A percentile compares a stretch with the other conserved stretches of the same genome.
Conservation (phyloP, 1,139 yeast species). For the Maudiozyma humilis region DNA sequence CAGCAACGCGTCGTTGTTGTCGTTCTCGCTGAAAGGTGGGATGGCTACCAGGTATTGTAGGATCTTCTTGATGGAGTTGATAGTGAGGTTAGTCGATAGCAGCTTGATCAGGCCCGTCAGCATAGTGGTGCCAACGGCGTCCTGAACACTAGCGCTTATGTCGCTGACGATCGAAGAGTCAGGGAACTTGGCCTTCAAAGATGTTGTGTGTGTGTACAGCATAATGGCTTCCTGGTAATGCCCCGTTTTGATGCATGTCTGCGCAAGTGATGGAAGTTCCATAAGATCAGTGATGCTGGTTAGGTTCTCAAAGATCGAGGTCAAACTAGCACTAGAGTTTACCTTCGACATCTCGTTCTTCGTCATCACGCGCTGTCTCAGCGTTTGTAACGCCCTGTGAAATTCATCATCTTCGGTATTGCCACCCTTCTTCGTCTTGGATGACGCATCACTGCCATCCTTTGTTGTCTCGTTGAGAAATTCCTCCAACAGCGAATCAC, state of each 20-base stretch:
- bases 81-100: conserved; percentile 67
- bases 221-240: conserved; percentile 77
- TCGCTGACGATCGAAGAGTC: conserved; percentile 47
- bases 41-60: conserved; percentile 66
- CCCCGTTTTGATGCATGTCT: conserved; percentile 78
- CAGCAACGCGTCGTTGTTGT: conserved; percentile 30
- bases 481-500: conserved; percentile 10
- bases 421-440: not conserved
- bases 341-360: not conserved
- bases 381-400: conserved; percentile 26
- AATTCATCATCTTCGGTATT: conserved; percentile 27
- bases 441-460: conserved; percentile 7
- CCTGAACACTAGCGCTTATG: conserved; percentile 47
- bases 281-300: conserved; percentile 69
- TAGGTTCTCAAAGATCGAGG: conserved; percentile 50
- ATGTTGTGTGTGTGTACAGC: conserved; percentile 47
- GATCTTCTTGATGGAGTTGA: conserved; percentile 68
- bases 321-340: conserved; percentile 25
- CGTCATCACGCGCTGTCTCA: conserved; percentile 21
- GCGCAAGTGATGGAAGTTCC: conserved; percentile 74
- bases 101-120: conserved; percentile 57
- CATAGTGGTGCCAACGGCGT: conserved; percentile 53
- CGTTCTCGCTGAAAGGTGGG: conserved; percentile 36
- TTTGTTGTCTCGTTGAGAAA: conserved; percentile 14
- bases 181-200: conserved; percentile 63